Evolutionary conservation across 75 land plant genomes (phyloP), one percentile per base, ranked within the genome.

Genomic region (Selaginella moellendorffii): DNA sequence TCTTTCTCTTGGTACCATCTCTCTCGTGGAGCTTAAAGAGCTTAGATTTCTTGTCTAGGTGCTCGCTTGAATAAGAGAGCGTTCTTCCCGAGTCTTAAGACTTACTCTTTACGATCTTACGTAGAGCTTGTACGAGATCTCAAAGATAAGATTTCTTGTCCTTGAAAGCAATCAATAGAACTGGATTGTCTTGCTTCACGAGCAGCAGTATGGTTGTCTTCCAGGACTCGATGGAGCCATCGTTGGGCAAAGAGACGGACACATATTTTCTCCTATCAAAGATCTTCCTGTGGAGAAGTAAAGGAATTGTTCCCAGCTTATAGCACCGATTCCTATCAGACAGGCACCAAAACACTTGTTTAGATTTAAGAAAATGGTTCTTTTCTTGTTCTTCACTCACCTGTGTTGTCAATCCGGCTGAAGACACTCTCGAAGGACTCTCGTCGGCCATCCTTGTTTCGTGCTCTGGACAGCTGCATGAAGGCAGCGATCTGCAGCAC

Each of bases 381-480:
- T n/a, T n/a, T n/a, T n/a, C n/a, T n/a, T n/a, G n/a, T n/a, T n/a
- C n/a, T n/a, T n/a, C 5, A 65, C 2, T 22, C 28, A 69, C 76
- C 76, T 59, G 66, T 63, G 61, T 31, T 69, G 53, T 74, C 76
- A 51, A 74, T 74, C 31, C 76, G 61, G 28, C 68, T 74, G 51
- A 74, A 74, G 1, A 74, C 76, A 54, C 73, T 63, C 26, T 74
- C 76, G 54, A 74, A 74, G 27, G 76, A 62, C 29, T 74, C 76
- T 8, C 76, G 58, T 27, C 71, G 71, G 9, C 76, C 76, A 69
- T 74, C 76, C 31, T 74, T 68, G 8, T 63, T 53, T 54, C 68
- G 68, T 25, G 76, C 76, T 54, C 76, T 29, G 29, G 76, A 74
- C 28, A 74, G 29, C 63, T 74, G 76, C 76, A 74, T 74, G 52